A percentile compares a stretch with the other conserved stretches of the same genome.
These are phyloP conservation scores for Balakata baccata DNA, from an alignment of 345 rosid genomes.

Conservation along the genomic window DNA sequence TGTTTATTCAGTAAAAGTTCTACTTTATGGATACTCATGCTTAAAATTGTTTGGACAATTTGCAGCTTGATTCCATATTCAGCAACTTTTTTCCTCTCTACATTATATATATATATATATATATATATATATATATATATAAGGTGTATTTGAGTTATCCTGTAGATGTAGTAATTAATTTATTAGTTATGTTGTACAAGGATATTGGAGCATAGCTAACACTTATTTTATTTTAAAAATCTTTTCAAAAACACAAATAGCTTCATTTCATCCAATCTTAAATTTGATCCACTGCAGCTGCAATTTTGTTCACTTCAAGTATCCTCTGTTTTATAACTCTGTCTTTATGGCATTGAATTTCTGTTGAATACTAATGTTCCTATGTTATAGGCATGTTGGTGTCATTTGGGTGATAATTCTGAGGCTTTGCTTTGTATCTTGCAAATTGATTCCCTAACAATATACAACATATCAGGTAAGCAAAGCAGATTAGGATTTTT, in stretches of 20 bases:
- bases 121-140: too few relatives aligned
- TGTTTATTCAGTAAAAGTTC: neutral
- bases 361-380: neutral
- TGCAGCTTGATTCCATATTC: neutral
- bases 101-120: too few relatives aligned
- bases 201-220: neutral
- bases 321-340: neutral
- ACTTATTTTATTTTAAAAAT: neutral
- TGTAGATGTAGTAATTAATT: neutral
- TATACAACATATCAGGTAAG: slow-evolving; percentile 78
- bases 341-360: neutral
- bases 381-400: slow-evolving; percentile 78
- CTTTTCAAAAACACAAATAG: neutral
- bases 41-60: neutral
- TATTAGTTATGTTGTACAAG: neutral
- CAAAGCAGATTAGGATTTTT: slow-evolving; percentile 23
- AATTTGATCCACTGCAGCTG: neutral
- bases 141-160: neutral
- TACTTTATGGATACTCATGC: neutral
- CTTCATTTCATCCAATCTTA: neutral
- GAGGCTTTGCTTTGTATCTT: slow-evolving; percentile 79
- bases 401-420: slow-evolving; percentile 53
- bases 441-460: slow-evolving; percentile 58
- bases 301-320: neutral
- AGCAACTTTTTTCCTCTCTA: neutral